Evolutionary conservation across 306 rosid species (phyloP), one percentile per base, ranked within the genome.

Genomic region (Cucurbita pepo): DNA sequence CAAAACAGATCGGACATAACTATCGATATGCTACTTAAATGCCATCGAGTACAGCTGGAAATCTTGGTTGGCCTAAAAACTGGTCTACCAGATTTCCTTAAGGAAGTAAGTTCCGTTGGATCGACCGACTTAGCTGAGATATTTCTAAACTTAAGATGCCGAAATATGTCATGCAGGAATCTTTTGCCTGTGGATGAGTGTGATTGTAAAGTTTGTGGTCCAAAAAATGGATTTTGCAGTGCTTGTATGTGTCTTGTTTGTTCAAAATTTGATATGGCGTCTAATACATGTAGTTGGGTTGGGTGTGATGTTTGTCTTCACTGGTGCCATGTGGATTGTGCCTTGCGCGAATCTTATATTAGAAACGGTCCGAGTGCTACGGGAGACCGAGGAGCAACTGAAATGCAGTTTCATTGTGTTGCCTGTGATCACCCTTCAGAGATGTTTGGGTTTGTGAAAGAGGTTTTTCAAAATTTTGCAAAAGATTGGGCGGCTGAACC

Each of bases 301-400:
- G 99, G 99, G 59, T 94, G 99, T 73, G 99, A 94, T 85, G 92
- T 91, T 55, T 94, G 99, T 79, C 95, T 91, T 73, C 99, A 94
- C 69, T 94, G 99, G 99, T 91, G 96, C 83, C 99, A 94, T 77
- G 82, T 89, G 18, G 97, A 94, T 30, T 94, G 99, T 78, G 99
- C 87, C 52, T 77, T 94, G 70, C 86, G 90, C 40, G 88, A 94
- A 80, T 86, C 97, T 72, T 91, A 80, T 82, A 91, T 94, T 75
- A 88, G 97, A 84, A 94, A 89, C 79, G 99, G 96, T 53, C 82
- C 65, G 19, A 92, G 95, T 84, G 84, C 86, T 50, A 74, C 81
- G 43, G 95, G 90, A 56, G 77, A 82, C 13, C 88, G 83, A 70
- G 96, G 95, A 79, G 66, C 78, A 36, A 81, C 96, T 2, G 99